Evolutionary conservation across 169 alveolate species (phyloP), one percentile per base, ranked within the genome.

Genomic region (Plasmodium billcollinsi): DNA sequence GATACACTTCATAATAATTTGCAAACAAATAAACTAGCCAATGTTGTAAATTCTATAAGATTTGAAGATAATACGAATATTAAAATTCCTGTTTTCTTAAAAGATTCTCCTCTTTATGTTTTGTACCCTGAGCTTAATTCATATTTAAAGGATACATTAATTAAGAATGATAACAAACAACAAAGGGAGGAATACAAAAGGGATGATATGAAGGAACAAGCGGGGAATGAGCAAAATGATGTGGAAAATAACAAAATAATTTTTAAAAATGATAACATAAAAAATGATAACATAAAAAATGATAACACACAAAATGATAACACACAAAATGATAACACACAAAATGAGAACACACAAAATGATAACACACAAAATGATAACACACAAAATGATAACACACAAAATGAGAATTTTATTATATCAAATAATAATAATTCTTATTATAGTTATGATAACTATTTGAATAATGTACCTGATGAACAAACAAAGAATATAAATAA

Each of bases 21-120:
- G 20, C 75, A 66, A 54, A 66, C 50, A 9, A 78, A 47, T 43
- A 78, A 78, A 29, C 47, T 78, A 7, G 47, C 59, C 7, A 65
- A 65, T 66, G 89, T 66, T n/a, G 58, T 78, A 6, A 78, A 78
- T 21, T 78, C 78, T 2, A 63, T 78, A 15, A 65, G 63, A 9
- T 78, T 78, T 52, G 74, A 78, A 24, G 89, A 78, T 2, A 78
- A 67, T 29, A 33, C 78, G 2, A 78, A 58, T 49, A 52, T 78
- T 5, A 78, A 50, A 24, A 78, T 78, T 26, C 89, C 89, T 3
- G 18, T 71, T 7, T 65, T 59, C 54, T 50, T 78, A 45, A 78
- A 59, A 59, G 18, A 9, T 21, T 78, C 89, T 24, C 89, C 89
- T 43, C 39, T 65, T 2, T 47, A 65, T 66, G 70, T 78, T 54